phyloP scores from a whole-genome alignment of 106 monocot species.

The Phalaenopsis equestris region DNA sequence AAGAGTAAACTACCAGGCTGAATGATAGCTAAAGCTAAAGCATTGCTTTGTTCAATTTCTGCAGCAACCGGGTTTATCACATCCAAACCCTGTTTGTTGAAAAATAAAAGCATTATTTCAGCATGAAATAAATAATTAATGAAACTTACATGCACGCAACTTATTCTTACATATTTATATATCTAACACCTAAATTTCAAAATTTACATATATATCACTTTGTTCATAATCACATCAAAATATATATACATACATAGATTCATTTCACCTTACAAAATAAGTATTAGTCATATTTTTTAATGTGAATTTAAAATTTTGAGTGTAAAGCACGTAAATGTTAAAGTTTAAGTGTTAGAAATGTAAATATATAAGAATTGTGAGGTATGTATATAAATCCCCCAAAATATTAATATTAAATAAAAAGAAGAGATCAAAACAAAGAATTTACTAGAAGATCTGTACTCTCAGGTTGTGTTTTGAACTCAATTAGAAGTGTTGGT shows the following conservation, averaged over 20 bases:
- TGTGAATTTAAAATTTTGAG: no score
- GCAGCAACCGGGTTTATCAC: conserved; percentile 58
- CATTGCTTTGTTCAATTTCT: conserved; percentile 81
- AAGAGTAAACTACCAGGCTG: conserved; percentile 39
- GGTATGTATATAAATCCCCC: no score
- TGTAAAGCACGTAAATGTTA: no score
- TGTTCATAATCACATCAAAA: no score
- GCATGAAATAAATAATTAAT: not conserved
- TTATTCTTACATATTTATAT: no score
- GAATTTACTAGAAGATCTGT: conserved; percentile 61
- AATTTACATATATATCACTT: no score
- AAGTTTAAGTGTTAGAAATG: no score
- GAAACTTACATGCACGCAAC: no score
- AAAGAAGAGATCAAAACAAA: not conserved
- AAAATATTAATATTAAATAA: not conserved
- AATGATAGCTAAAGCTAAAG: conserved; percentile 81
- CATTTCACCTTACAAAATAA: no score
- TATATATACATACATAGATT: no score
- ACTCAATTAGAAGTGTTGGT: conserved; percentile 5
- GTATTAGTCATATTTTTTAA: not conserved
- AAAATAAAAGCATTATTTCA: conserved; percentile 1
- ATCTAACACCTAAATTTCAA: no score
- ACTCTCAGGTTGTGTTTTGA: conserved; percentile 24
- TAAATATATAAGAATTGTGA: no score
- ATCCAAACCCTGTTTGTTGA: conserved; percentile 42